A percentile compares a stretch with the other conserved stretches of the same genome.
These are phyloP conservation scores for Monosporascus cannonballus DNA, from an alignment of 2,329 filamentous ascomycete species.

Conservation along the genomic window DNA sequence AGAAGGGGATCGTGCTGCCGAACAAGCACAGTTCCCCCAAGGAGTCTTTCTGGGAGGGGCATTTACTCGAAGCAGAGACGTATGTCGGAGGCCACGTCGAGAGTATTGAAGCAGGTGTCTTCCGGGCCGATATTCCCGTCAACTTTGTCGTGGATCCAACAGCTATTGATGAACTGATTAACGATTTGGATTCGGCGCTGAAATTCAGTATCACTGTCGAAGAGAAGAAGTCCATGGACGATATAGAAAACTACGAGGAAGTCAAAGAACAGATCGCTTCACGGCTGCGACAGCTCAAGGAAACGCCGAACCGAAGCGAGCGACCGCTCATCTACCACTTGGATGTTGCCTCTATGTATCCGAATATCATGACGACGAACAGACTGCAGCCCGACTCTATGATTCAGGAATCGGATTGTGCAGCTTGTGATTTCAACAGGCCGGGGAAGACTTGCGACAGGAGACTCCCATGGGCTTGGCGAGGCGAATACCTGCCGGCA, in stretches of 20 bases:
- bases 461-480: constrained; percentile 93
- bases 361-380: constrained; percentile 99
- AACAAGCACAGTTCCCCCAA: constrained; percentile 92
- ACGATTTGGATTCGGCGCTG: constrained; percentile 81
- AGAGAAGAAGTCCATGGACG: constrained; percentile 74
- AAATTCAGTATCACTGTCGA: constrained; percentile 82
- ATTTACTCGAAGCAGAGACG: constrained; percentile 92
- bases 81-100: constrained; percentile 98
- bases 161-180: constrained; percentile 83
- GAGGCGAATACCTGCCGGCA: constrained; percentile 92
- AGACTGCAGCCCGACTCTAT: constrained; percentile 97
- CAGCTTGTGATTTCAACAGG: constrained; percentile 95
- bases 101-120: constrained; percentile 97
- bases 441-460: constrained; percentile 96
- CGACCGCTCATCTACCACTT: constrained; percentile 92
- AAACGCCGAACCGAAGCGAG: constrained; percentile 79
- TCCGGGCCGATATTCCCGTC: constrained; percentile 89
- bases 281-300: constrained; percentile 65
- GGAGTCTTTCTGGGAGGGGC: constrained; percentile 94
- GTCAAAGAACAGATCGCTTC: constrained; percentile 77
- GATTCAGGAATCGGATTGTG: constrained; percentile 93
- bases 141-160: constrained; percentile 86
- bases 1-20: constrained; percentile 84
- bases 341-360: constrained; percentile 99
- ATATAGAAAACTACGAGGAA: constrained; percentile 76